Conservation (phyloP, 2,329 filamentous ascomycete species). For the Aspergillus novofumigatus region DNA sequence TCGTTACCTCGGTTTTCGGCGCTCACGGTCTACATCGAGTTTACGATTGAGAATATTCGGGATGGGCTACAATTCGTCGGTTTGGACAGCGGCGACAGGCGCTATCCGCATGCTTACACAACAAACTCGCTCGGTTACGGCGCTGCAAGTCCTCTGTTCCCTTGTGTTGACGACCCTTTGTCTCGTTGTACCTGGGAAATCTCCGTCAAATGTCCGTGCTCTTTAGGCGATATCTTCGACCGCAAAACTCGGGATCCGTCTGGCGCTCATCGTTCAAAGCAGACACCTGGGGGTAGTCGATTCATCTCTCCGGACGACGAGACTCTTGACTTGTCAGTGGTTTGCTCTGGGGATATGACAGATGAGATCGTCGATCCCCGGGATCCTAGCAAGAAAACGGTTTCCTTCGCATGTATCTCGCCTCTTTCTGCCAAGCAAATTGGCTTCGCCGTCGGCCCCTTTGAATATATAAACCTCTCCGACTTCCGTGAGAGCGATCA, state of each 20-base stretch:
- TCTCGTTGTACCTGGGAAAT: slow-evolving; percentile 84
- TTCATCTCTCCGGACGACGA: slow-evolving; percentile 71
- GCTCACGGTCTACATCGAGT: slow-evolving; percentile 69
- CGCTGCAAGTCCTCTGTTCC: slow-evolving; percentile 80
- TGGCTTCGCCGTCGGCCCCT: slow-evolving; percentile 89
- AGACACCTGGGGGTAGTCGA: slow-evolving; percentile 26
- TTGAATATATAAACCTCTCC: slow-evolving; percentile 86
- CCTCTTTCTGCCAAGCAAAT: slow-evolving; percentile 82
- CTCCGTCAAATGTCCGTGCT: slow-evolving; percentile 78
- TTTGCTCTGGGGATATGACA: slow-evolving; percentile 84
- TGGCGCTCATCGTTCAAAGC: slow-evolving; percentile 18
- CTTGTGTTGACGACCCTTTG: slow-evolving; percentile 82
- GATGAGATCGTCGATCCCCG: slow-evolving; percentile 75
- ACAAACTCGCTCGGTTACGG: slow-evolving; percentile 75
- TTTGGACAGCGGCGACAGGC: slow-evolving; percentile 69
- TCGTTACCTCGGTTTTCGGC: slow-evolving; percentile 51
- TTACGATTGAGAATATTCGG: slow-evolving; percentile 67
- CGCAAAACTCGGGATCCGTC: slow-evolving; percentile 25
- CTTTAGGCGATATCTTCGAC: slow-evolving; percentile 70
- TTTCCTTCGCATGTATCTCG: slow-evolving; percentile 73
- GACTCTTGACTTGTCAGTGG: slow-evolving; percentile 78
- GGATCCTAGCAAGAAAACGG: slow-evolving; percentile 79
- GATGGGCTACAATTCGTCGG: slow-evolving; percentile 93
- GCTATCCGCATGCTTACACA: slow-evolving; percentile 91
- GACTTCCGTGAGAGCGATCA: slow-evolving; percentile 87